Conservation (phyloP, 208 protist species). For the Crithidia brevicula region DNA sequence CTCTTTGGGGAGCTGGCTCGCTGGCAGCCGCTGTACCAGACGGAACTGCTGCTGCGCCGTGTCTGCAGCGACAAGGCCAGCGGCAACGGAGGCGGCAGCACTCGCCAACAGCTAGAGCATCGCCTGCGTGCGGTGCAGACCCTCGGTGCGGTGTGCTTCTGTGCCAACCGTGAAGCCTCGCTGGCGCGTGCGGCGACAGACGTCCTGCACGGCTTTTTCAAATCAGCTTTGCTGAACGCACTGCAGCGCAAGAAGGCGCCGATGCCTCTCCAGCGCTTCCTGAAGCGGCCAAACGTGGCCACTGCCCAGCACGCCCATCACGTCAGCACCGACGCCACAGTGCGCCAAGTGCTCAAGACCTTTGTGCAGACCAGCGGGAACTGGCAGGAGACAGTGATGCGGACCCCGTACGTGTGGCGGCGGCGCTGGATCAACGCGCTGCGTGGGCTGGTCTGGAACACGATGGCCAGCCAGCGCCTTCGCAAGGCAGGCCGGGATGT, state of each 20-base stretch:
- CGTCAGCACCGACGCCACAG: slow-evolving; percentile 64
- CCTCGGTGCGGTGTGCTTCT: slow-evolving; percentile 84
- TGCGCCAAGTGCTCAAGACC: slow-evolving; percentile 68
- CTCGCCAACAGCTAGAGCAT: slow-evolving; percentile 52
- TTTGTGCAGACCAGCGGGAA: slow-evolving; percentile 71
- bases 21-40: slow-evolving; percentile 77
- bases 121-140: slow-evolving; percentile 66
- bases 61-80: slow-evolving; percentile 35
- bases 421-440: slow-evolving; percentile 83
- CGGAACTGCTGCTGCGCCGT: slow-evolving; percentile 74
- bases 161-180: slow-evolving; percentile 73
- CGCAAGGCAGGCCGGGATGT: slow-evolving; percentile 39
- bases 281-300: slow-evolving; percentile 62
- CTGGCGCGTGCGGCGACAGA: slow-evolving; percentile 81
- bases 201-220: slow-evolving; percentile 83
- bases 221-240: slow-evolving; percentile 78
- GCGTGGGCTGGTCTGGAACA: slow-evolving; percentile 80
- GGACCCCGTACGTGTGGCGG: slow-evolving; percentile 76
- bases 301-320: slow-evolving; percentile 65
- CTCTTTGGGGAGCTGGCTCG: slow-evolving; percentile 67
- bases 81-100: slow-evolving; percentile 9
- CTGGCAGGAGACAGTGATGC: slow-evolving; percentile 61
- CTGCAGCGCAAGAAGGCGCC: slow-evolving; percentile 69
- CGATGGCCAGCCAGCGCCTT: slow-evolving; percentile 75
- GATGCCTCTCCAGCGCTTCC: slow-evolving; percentile 66